These are phyloP conservation scores for Glycine tomentella DNA, from an alignment of 306 rosid genomes.

Conservation along the genomic window DNA sequence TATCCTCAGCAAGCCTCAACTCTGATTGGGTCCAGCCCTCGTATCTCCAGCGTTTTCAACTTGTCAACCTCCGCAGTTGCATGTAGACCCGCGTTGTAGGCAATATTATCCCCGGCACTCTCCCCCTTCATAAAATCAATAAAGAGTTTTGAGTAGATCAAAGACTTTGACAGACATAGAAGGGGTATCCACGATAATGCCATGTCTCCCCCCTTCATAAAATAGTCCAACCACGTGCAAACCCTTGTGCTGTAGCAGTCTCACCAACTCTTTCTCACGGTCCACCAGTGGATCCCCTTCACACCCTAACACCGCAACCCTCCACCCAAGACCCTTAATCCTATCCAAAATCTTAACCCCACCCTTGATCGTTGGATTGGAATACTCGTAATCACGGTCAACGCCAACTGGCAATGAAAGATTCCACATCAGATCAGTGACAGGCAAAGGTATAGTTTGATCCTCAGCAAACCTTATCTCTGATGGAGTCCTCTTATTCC, in stretches of 20 bases:
- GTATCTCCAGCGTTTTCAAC: no score
- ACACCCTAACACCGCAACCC: neutral
- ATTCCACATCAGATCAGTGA: neutral
- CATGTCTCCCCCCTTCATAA: neutral
- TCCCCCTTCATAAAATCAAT: no score
- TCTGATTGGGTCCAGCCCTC: no score
- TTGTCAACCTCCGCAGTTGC: no score
- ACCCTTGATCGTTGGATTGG: neutral
- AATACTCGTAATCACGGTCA: conserved; percentile 2
- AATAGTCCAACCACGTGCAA: neutral
- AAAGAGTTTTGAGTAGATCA: neutral
- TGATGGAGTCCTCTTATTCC: neutral
- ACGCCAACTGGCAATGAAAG: neutral
- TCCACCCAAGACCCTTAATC: neutral
- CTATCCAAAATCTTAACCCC: neutral
- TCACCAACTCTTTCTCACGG: neutral
- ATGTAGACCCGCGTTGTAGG: no score
- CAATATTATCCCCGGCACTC: no score
- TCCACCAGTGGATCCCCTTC: neutral
- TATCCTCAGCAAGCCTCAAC: no score
- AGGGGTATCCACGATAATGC: neutral
- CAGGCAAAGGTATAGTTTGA: neutral
- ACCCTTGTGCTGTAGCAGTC: neutral
- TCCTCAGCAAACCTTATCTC: neutral
- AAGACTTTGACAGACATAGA: neutral